A percentile compares a stretch with the other conserved stretches of the same genome.
phyloP scores from a whole-genome alignment of 2,329 filamentous ascomycete species.

The Colletotrichum kahawae region DNA sequence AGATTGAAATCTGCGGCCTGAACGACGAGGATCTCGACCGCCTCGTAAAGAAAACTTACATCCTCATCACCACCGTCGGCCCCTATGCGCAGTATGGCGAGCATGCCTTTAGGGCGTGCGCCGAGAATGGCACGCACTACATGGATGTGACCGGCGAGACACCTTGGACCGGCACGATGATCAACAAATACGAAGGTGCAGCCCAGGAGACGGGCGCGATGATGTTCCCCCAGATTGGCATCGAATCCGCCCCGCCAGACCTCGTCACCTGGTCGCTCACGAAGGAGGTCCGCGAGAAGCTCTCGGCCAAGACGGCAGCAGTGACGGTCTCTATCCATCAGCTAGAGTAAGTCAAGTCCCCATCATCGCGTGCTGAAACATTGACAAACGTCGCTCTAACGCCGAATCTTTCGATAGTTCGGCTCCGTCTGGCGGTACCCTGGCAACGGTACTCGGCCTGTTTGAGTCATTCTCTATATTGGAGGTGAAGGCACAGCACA shows the following conservation, averaged over 20 bases:
- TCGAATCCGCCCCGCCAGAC: constrained; percentile 69
- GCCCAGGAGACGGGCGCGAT: constrained; percentile 61
- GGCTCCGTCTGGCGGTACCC: constrained; percentile 67
- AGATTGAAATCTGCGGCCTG: constrained; percentile 57
- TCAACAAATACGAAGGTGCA: constrained; percentile 58
- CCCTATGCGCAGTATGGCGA: constrained; percentile 64
- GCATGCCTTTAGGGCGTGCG: constrained; percentile 64
- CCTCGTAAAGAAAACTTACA: constrained; percentile 60
- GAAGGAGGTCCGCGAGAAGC: constrained; percentile 52
- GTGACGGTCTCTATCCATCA: constrained; percentile 56
- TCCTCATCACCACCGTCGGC: constrained; percentile 64
- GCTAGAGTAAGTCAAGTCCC: constrained; percentile 38
- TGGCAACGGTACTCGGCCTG: constrained; percentile 68
- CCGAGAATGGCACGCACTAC: constrained; percentile 68
- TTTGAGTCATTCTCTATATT: constrained; percentile 57
- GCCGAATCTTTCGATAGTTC: constrained; percentile 36
- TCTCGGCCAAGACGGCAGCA: constrained; percentile 55
- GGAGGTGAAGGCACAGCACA: constrained; percentile 49
- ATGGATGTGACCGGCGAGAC: constrained; percentile 67
- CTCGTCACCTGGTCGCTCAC: constrained; percentile 60
- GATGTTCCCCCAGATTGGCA: constrained; percentile 65
- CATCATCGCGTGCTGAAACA: background rate
- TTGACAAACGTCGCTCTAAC: background rate
- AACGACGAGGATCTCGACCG: constrained; percentile 48
- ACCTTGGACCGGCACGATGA: constrained; percentile 64